Evolutionary conservation across 192 early-diverging fungal genomes (phyloP), one percentile per base, ranked within the genome.

Genomic region (Thoreauomyces humboldtii): DNA sequence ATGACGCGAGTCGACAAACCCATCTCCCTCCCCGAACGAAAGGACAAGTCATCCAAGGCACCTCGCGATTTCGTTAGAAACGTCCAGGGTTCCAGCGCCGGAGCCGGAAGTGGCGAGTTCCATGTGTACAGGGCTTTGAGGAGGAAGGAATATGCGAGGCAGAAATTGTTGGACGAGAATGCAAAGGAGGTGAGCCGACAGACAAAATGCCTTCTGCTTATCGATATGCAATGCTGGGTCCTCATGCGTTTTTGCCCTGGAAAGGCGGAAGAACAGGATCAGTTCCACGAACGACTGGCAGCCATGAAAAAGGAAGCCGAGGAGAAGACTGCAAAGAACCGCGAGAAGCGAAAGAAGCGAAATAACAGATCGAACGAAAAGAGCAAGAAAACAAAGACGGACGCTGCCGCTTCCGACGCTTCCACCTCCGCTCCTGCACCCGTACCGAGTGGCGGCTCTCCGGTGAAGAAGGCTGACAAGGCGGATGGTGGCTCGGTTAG

Each of bases 71-170:
- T 95, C 72, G 92, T 95, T 7, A 80, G 90, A 21, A 98, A 95
- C 73, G 88, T 95, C 21, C 85, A 87, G 69, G 90, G 94, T 27
- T 96, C 93, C 14, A 92, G 90, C 73, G 94, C 95, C 0, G 95
- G 95, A 35, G 95, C 95, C 4, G 92, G 94, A 15, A 92, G 90
- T 79, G 93, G 92, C 34, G 95, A 98, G 68, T 98, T 98, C 57
- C 93, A 95, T 73, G 91, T 94, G 0, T 98, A 98, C 61, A 74
- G 93, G 67, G 87, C 90, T 22, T 75, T 89, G 41, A 80, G 95
- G 31, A 77, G 95, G 54, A 85, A 93, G 66, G 95, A 98, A 63
- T 86, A 91, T 70, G 77, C 86, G 15, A 79, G 95, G 41, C 60
- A 92, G 32, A 88, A 93, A 61, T 64, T 80, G 7, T 86, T 96